Evolutionary conservation across 2,329 filamentous ascomycete genomes (phyloP).

Genomic region (Fusarium transvaalense): DNA sequence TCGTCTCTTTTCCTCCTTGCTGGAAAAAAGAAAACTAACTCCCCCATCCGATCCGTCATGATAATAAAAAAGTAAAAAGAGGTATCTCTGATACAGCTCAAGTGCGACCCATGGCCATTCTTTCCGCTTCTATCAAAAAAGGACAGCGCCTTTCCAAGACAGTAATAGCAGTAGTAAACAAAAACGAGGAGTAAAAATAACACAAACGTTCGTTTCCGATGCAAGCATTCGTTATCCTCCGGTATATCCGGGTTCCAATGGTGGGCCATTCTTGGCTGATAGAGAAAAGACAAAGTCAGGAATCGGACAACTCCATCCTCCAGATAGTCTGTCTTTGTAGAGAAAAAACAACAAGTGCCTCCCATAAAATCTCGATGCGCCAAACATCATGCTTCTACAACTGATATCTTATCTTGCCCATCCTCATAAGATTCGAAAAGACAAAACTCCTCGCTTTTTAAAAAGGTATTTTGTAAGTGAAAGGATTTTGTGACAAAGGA

Average conservation of each 20-base stretch:
- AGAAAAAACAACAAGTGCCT: conserved; percentile 27
- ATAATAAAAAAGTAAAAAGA: conserved; percentile 31
- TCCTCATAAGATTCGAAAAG: conserved; percentile 48
- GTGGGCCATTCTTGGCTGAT: conserved; percentile 14
- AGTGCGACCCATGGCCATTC: conserved; percentile 42
- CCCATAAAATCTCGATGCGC: conserved; percentile 44
- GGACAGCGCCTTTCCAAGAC: conserved; percentile 37
- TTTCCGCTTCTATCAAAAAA: conserved; percentile 47
- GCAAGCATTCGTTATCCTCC: conserved; percentile 25
- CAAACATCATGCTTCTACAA: conserved; percentile 50
- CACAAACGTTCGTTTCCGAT: conserved; percentile 34
- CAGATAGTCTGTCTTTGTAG: conserved; percentile 31
- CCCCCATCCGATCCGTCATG: conserved; percentile 24
- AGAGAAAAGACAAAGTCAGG: conserved; percentile 19
- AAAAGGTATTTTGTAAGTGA: conserved; percentile 28
- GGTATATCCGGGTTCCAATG: conserved; percentile 15
- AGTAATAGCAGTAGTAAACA: conserved; percentile 23
- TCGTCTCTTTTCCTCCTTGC: conserved; percentile 13
- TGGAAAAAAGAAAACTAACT: not conserved
- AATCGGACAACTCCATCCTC: conserved; percentile 40
- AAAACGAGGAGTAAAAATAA: conserved; percentile 20
- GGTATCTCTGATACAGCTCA: conserved; percentile 42
- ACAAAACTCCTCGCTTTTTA: conserved; percentile 49
- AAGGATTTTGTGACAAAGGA: conserved; percentile 34
- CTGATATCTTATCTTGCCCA: conserved; percentile 45